A percentile compares a stretch with the other conserved stretches of the same genome.
phyloP scores from a whole-genome alignment of 192 early-diverging fungal species.

The Irineochytrium annulatum region DNA sequence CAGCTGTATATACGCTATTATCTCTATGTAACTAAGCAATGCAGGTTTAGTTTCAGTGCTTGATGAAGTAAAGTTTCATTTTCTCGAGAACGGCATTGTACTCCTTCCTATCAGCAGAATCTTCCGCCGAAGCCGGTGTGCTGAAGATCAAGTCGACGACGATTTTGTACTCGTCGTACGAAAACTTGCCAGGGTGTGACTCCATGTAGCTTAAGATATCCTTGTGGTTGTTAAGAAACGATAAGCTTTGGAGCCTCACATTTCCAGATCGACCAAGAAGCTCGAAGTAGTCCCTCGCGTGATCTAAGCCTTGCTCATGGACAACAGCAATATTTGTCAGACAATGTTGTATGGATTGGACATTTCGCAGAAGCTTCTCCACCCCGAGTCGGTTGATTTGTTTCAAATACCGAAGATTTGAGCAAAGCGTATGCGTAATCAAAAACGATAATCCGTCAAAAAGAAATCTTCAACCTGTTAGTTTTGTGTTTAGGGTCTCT shows the following conservation, averaged over 20 bases:
- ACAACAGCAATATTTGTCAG: slow-evolving; percentile 70
- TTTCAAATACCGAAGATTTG: slow-evolving; percentile 66
- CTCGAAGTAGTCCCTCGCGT: slow-evolving; percentile 70
- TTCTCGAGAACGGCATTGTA: too few relatives aligned
- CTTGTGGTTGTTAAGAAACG: slow-evolving; percentile 21
- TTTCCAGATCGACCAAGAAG: slow-evolving; percentile 56
- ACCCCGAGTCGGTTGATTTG: slow-evolving; percentile 65
- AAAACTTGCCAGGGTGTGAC: slow-evolving; percentile 53
- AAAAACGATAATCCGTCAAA: slow-evolving; percentile 78
- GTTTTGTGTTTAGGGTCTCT: not conserved
- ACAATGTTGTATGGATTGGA: slow-evolving; percentile 83
- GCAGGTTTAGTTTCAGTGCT: too few relatives aligned
- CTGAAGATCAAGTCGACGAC: slow-evolving; percentile 68
- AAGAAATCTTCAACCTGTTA: slow-evolving; percentile 51
- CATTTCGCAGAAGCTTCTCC: slow-evolving; percentile 75
- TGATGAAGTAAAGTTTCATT: too few relatives aligned
- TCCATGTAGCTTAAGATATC: slow-evolving; percentile 55
- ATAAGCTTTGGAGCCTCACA: slow-evolving; percentile 27
- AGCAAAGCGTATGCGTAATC: slow-evolving; percentile 64
- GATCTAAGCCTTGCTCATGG: slow-evolving; percentile 64
- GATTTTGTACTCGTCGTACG: slow-evolving; percentile 78
- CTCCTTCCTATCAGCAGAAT: too few relatives aligned
- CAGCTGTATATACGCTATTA: too few relatives aligned
- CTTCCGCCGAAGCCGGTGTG: too few relatives aligned
- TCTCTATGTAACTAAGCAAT: too few relatives aligned